A percentile compares a stretch with the other conserved stretches of the same genome.
phyloP scores from a whole-genome alignment of 2,329 filamentous ascomycete species.

The Ophiostoma perfectum region DNA sequence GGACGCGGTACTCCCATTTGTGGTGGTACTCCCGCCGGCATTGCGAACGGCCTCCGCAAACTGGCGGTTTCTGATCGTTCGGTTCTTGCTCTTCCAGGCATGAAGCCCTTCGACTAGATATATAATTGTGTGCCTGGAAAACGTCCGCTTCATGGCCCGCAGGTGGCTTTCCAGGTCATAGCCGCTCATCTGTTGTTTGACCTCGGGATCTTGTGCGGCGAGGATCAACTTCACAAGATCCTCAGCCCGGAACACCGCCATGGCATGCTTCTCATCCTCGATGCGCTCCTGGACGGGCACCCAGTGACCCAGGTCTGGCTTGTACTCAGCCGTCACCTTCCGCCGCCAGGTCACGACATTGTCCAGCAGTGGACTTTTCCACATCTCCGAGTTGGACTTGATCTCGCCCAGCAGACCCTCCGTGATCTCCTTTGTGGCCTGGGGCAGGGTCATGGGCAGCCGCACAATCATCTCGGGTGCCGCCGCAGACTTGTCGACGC shows the following conservation, averaged over 20 bases:
- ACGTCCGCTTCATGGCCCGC: constrained; percentile 47
- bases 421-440: constrained; percentile 42
- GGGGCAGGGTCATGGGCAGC: constrained; percentile 53
- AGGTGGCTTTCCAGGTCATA: constrained; percentile 53
- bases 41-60: constrained; percentile 60
- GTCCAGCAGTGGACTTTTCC: constrained; percentile 41
- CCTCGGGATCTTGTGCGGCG: constrained; percentile 28
- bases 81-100: constrained; percentile 63
- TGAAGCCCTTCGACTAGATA: constrained; percentile 68
- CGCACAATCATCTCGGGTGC: constrained; percentile 73
- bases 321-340: constrained; percentile 59
- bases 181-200: constrained; percentile 32
- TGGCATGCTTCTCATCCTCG: constrained; percentile 53
- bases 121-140: constrained; percentile 51
- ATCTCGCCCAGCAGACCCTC: constrained; percentile 48
- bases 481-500: constrained; percentile 67
- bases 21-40: background rate
- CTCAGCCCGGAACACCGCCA: constrained; percentile 57
- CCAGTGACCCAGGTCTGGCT: constrained; percentile 58
- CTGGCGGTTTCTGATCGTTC: constrained; percentile 59
- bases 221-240: constrained; percentile 60
- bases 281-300: constrained; percentile 53
- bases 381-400: constrained; percentile 43
- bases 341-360: constrained; percentile 63
- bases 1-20: background rate